Percentiles rank a stretch among this genome's conserved stretches.
Conservation (phyloP, 352 stramenopile species). For the Pythium biforme region DNA sequence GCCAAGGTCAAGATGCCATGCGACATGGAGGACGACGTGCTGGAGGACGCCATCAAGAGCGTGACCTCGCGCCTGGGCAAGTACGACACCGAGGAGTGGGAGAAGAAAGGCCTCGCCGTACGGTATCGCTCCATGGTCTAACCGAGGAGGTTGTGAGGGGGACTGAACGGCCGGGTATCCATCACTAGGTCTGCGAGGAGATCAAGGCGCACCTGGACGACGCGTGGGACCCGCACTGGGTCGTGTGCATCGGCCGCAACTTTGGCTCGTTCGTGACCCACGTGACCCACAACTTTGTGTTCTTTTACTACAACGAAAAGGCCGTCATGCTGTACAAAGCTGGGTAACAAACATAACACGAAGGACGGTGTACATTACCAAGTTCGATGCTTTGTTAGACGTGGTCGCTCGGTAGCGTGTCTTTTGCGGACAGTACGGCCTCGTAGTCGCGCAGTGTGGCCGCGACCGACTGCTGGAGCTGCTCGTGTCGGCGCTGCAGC, state of each 20-base stretch:
- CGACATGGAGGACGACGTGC: constrained; percentile 87
- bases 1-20: constrained; percentile 87
- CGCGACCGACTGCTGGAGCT: constrained; percentile 19
- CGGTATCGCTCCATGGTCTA: no score
- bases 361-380: no score
- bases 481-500: constrained; percentile 4
- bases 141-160: no score
- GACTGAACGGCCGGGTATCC: no score
- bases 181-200: constrained; percentile 81
- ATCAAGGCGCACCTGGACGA: constrained; percentile 78
- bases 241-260: constrained; percentile 88
- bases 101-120: constrained; percentile 72
- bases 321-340: constrained; percentile 87
- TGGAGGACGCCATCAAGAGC: constrained; percentile 85
- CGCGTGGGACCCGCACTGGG: constrained; percentile 79
- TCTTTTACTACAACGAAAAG: constrained; percentile 91
- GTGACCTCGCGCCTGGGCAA: constrained; percentile 56
- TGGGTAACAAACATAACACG: constrained; percentile 46
- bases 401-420: no score
- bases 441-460: constrained; percentile 27
- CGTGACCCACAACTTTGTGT: constrained; percentile 91
- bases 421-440: not conserved
- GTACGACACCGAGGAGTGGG: constrained; percentile 84
- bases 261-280: constrained; percentile 94
- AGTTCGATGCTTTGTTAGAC: no score